Evolutionary conservation across 331 rosid species (phyloP).

Genomic region (Spiraea crenata): DNA sequence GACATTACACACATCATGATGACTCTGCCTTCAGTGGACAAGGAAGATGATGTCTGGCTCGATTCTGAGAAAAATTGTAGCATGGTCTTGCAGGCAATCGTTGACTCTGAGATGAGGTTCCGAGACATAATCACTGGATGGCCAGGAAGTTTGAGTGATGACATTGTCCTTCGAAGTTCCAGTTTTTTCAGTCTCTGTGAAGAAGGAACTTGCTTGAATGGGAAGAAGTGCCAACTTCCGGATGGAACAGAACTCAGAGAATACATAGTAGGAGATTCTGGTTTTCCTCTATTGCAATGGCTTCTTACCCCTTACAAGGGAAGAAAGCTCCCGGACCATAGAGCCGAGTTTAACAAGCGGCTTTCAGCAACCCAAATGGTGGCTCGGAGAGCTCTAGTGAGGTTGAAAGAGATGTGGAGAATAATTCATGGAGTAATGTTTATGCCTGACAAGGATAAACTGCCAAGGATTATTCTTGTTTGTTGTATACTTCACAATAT

Average conservation of each 20-base stretch:
- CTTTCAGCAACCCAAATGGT: slow-evolving; percentile 63
- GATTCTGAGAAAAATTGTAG: slow-evolving; percentile 81
- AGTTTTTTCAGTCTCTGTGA: slow-evolving; percentile 52
- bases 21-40: slow-evolving; percentile 66
- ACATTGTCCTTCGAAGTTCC: slow-evolving; percentile 56
- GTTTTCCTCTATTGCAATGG: slow-evolving; percentile 83
- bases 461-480: slow-evolving; percentile 79
- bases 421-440: slow-evolving; percentile 86
- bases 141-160: slow-evolving; percentile 84
- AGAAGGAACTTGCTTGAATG: slow-evolving; percentile 62
- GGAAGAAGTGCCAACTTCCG: slow-evolving; percentile 35
- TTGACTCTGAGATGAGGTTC: slow-evolving; percentile 77
- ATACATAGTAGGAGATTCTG: slow-evolving; percentile 69
- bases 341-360: slow-evolving; percentile 58
- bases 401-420: slow-evolving; percentile 79
- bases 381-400: slow-evolving; percentile 67
- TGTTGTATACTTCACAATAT: slow-evolving; percentile 89
- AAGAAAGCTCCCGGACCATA: slow-evolving; percentile 43
- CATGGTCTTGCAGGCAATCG: slow-evolving; percentile 84
- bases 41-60: slow-evolving; percentile 60
- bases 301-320: slow-evolving; percentile 74
- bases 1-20: slow-evolving; percentile 80
- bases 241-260: slow-evolving; percentile 57
- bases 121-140: slow-evolving; percentile 75
- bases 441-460: slow-evolving; percentile 76